Base-by-base conservation (phyloP, 441 rosid genomes). In the Erodium texanum region DNA sequence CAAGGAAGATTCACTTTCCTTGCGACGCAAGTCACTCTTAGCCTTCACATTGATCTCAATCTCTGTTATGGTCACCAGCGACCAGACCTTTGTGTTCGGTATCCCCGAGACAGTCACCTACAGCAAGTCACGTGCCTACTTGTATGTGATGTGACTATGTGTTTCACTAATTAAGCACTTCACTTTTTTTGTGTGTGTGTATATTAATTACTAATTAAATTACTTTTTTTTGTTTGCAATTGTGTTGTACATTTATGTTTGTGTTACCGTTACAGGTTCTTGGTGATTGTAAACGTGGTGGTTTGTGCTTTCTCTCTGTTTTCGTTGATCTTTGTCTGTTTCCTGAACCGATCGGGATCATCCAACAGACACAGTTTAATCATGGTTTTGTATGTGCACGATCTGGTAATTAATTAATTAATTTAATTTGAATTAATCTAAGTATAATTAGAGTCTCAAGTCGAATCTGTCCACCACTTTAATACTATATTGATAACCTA, bases 121-220 rank as follows among this genome's bases (percentile, higher is more conserved):
- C 72, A 73, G 64, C 71, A 66, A 75, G 77, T 67, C 83, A 20
- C 75, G 83, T 62, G 79, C 89, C 36, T 61, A 66, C 79, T 82
- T 76, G 93, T 83, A 72, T 62, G n/a, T n/a, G n/a, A n/a, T n/a
- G n/a, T n/a, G n/a, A n/a, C n/a, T n/a, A n/a, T n/a, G n/a, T 15
- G 45, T 38, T 38, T 38, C 1, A 38, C 11, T 38, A 7, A 38
- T 27, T 27, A 10, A 38, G 11, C 38, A 2, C 0, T 5, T 34
- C 38, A 34, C 11, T 0, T 7, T 1, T 38, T 38, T 38, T 38
- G 0, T 38, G 1, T 4, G 29, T 27, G 29, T 27, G 4, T 27
- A 27, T 27, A 27, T 27, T 27, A 27, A 27, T 27, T 27, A 27
- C 29, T 27, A 27, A 27, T 27, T 27, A 27, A 27, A n/a, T n/a